These are phyloP conservation scores for Clausena lansium DNA, from an alignment of 345 rosid species.

Conservation along the genomic window DNA sequence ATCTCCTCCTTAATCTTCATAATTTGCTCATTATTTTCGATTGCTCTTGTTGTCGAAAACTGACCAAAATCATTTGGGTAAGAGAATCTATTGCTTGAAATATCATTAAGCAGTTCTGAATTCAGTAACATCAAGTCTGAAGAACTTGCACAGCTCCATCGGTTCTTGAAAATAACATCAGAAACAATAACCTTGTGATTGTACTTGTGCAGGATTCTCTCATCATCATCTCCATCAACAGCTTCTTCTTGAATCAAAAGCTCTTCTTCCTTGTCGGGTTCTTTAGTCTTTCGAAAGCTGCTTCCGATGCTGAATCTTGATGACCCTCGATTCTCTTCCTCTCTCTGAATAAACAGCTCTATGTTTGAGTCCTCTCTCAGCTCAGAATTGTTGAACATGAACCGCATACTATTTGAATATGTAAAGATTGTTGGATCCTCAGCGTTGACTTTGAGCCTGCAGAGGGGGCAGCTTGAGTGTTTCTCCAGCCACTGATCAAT, in stretches of 20 bases:
- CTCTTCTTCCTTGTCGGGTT: constrained; percentile 24
- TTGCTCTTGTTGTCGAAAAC: constrained; percentile 2
- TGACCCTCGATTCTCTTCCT: constrained; percentile 52
- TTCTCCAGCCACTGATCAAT: constrained; percentile 90
- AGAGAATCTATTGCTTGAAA: constrained; percentile 57
- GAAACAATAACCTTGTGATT: constrained; percentile 75
- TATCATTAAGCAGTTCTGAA: constrained; percentile 59
- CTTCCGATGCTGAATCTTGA: constrained; percentile 69
- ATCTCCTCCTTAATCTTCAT: constrained; percentile 56
- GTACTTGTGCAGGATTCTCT: constrained; percentile 47
- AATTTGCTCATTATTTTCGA: constrained; percentile 29
- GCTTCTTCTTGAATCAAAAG: constrained; percentile 23
- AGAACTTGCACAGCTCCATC: constrained; percentile 89
- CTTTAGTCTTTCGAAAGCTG: constrained; percentile 61
- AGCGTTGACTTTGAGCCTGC: constrained; percentile 51
- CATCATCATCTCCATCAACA: constrained; percentile 19
- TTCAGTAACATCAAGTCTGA: constrained; percentile 78
- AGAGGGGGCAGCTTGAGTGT: constrained; percentile 88
- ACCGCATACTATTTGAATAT: constrained; percentile 57
- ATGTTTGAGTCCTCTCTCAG: constrained; percentile 44
- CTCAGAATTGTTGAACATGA: constrained; percentile 49
- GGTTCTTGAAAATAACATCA: constrained; percentile 61
- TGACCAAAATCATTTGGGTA: not conserved
- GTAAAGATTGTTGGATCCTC: constrained; percentile 55
- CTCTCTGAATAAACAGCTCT: constrained; percentile 67